Evolutionary conservation across 2,329 filamentous ascomycete species (phyloP).

Genomic region (Knufia fluminis): DNA sequence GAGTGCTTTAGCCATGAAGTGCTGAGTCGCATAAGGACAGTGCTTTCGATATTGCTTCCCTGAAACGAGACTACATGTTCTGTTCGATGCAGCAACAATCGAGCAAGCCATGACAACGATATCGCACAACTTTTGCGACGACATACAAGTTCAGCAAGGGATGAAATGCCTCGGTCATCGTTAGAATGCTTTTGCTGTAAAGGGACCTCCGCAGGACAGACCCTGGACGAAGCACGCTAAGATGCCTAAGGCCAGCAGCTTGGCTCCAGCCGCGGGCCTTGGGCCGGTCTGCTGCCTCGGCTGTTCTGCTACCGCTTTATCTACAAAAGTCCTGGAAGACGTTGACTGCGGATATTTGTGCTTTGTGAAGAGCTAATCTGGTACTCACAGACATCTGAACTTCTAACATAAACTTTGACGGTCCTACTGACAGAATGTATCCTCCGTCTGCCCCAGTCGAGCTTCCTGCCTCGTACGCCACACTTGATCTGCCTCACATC

Average conservation of each 20-base stretch:
- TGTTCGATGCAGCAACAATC: no score
- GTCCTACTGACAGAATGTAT: constrained; percentile 6
- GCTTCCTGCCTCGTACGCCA: constrained; percentile 30
- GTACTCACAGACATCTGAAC: neutral
- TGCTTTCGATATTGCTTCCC: no score
- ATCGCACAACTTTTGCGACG: no score
- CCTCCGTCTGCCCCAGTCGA: constrained; percentile 13
- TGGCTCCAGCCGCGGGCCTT: neutral
- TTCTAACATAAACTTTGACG: neutral
- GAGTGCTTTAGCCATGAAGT: no score
- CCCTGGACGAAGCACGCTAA: neutral
- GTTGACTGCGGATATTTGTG: neutral
- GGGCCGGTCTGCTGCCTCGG: constrained; percentile 1
- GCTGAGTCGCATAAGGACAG: no score
- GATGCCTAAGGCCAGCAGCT: neutral
- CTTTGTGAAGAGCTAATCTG: neutral
- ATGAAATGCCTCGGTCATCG: no score
- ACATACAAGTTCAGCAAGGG: no score
- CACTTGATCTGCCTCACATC: constrained; percentile 26
- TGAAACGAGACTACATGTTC: no score
- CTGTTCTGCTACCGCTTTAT: no score
- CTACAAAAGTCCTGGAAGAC: neutral
- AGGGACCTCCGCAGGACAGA: no score
- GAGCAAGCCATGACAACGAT: no score
- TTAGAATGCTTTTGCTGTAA: no score